Evolutionary conservation across 306 rosid genomes (phyloP), one percentile per base, ranked within the genome.

Genomic region (Myrica gale): DNA sequence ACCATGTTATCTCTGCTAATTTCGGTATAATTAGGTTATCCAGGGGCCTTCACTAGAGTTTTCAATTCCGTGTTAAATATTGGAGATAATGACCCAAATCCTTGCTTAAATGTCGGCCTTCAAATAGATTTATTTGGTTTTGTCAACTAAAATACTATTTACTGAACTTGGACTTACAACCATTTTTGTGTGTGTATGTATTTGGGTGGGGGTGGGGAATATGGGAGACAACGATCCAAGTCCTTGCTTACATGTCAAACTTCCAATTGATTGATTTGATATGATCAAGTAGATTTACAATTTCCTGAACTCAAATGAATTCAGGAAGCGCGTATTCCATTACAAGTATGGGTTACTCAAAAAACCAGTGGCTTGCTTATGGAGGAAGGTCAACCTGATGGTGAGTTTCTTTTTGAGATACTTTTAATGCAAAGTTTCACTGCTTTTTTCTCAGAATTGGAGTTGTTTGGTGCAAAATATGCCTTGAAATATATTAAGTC

Each of bases 341-440:
- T 96, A 76, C 99, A 92, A 81, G 86, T 92, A 80, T 92, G 99
- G 98, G 93, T 89, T 54, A 83, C 86, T 84, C 94, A 90, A 88
- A 92, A 96, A 87, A 87, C 85, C 80, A 88, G 78, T 71, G 93
- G 92, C 74, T 78, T 88, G 88, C 84, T 77, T 26, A 74, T 74
- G 78, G 97, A 88, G 77, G 96, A 89, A 74, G 90, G 97, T 87
- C 80, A 80, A 83, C 82, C 56, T 78, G 87, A 80, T 74, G 89
- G 85, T 87, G 75, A 84, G 82, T 50, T 69, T 78, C 58, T 68
- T 68, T 72, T 68, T 76, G 55, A 69, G 53, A 62, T 79, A 67
- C 76, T 10, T 73, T 41, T 53, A 19, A 5, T 54, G 46, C 55
- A 53, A 44, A 76, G 21, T 45, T 20, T 72, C 74, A 68, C 66